Conservation (phyloP, 495 filamentous ascomycete genomes). For the Neurospora sp. region DNA sequence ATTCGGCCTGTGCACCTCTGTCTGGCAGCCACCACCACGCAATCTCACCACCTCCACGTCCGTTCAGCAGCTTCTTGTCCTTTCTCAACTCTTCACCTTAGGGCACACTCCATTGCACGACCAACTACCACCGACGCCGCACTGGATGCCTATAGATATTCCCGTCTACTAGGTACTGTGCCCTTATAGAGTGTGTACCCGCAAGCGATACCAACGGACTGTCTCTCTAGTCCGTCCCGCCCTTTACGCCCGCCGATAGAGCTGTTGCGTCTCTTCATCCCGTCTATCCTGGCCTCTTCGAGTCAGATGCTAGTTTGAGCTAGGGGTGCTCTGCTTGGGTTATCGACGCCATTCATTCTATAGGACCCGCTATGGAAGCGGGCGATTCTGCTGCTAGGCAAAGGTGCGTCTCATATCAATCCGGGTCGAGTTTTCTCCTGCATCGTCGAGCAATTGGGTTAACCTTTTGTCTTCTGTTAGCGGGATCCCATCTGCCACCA, state of each 20-base stretch:
- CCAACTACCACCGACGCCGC: not conserved
- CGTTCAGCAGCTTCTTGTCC: not conserved
- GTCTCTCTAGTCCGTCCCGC: not conserved
- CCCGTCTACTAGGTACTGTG: not conserved
- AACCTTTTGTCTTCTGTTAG: conserved; percentile 11
- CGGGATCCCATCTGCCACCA: conserved; percentile 22
- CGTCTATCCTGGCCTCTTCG: not conserved
- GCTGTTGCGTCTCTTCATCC: not conserved
- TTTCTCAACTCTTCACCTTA: not conserved
- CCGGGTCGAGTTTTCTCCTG: not conserved
- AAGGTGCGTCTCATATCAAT: conserved; percentile 32
- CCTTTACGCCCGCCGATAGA: not conserved
- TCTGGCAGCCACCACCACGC: not conserved
- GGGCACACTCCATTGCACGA: not conserved
- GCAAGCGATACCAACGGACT: not conserved
- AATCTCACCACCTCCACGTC: not conserved
- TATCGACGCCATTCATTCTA: conserved; percentile 2
- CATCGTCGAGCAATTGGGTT: conserved; percentile 2
- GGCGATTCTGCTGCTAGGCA: conserved; percentile 38
- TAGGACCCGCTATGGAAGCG: conserved; percentile 42
- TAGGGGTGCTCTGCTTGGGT: conserved; percentile 8
- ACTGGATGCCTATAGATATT: not conserved
- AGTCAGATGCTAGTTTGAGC: conserved; percentile 11
- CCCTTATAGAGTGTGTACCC: not conserved
- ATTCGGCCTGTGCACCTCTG: not conserved